These are phyloP conservation scores for Plasmodium knowlesi DNA, from an alignment of 169 alveolate species.

Conservation along the genomic window DNA sequence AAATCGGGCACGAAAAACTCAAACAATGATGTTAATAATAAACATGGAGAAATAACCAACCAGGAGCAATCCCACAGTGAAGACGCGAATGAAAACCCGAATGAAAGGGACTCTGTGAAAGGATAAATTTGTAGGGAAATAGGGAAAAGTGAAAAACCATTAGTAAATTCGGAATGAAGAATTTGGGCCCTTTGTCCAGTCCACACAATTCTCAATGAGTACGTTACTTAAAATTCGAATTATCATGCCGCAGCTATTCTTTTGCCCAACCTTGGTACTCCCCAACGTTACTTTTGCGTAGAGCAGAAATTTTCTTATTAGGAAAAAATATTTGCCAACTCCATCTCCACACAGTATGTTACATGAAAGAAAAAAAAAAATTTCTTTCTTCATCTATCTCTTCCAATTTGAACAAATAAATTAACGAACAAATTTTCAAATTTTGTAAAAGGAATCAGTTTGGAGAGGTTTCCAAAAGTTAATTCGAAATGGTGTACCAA, in stretches of 20 bases:
- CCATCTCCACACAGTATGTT: neutral
- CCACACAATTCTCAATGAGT: neutral
- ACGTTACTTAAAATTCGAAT: neutral
- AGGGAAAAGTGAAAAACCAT: neutral
- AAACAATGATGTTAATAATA: neutral
- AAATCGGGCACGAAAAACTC: neutral
- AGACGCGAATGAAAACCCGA: neutral
- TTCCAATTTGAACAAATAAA: neutral
- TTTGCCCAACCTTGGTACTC: neutral
- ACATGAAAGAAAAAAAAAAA: neutral
- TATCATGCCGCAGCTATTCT: neutral
- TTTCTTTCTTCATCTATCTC: neutral
- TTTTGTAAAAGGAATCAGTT: neutral
- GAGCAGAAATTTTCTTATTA: neutral
- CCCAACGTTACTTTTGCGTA: neutral
- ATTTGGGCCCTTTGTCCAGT: neutral
- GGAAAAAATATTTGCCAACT: neutral
- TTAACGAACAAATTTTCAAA: neutral
- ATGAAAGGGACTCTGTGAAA: neutral
- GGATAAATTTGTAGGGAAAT: neutral
- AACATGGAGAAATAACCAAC: neutral
- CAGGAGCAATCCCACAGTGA: neutral
- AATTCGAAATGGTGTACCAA: neutral
- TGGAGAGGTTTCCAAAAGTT: neutral
- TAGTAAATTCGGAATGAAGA: neutral